Conservation (phyloP, 257 asterid species). For the Misopates orontium region DNA sequence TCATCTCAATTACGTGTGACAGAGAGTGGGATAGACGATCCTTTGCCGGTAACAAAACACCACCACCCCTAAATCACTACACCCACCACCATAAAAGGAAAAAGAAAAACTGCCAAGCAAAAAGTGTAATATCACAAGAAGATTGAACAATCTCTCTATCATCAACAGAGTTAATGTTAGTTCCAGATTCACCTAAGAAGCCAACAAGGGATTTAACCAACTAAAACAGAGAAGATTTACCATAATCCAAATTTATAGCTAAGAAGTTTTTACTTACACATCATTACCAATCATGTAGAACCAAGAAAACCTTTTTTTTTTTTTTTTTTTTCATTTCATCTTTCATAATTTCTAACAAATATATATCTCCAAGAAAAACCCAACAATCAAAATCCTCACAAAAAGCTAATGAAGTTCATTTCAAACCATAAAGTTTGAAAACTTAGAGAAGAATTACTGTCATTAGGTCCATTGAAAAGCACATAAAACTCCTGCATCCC, state of each 20-base stretch:
- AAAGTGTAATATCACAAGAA: background rate
- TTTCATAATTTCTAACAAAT: conserved; percentile 17
- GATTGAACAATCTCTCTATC: conserved; percentile 10
- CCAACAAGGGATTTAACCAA: conserved; percentile 11
- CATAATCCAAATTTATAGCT: too few species aligned
- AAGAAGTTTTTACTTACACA: background rate
- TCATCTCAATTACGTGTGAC: too few species aligned
- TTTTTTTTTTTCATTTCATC: too few species aligned
- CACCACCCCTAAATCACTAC: too few species aligned
- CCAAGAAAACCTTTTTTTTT: too few species aligned
- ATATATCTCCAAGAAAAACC: too few species aligned
- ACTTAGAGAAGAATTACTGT: conserved; percentile 54
- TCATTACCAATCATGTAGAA: too few species aligned
- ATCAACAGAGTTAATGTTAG: background rate
- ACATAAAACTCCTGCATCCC: conserved; percentile 90
- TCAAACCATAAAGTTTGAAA: conserved; percentile 23
- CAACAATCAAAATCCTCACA: conserved; percentile 31
- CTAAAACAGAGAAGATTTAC: background rate
- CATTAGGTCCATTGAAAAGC: conserved; percentile 86
- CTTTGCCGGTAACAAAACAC: too few species aligned
- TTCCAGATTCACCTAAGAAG: conserved; percentile 1
- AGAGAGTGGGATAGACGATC: too few species aligned
- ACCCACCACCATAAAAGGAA: background rate
- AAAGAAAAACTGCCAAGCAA: background rate
- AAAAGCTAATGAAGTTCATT: conserved; percentile 13